Base-by-base conservation (phyloP, 2,329 filamentous ascomycete species). In the Arthrobotrys iridis region DNA sequence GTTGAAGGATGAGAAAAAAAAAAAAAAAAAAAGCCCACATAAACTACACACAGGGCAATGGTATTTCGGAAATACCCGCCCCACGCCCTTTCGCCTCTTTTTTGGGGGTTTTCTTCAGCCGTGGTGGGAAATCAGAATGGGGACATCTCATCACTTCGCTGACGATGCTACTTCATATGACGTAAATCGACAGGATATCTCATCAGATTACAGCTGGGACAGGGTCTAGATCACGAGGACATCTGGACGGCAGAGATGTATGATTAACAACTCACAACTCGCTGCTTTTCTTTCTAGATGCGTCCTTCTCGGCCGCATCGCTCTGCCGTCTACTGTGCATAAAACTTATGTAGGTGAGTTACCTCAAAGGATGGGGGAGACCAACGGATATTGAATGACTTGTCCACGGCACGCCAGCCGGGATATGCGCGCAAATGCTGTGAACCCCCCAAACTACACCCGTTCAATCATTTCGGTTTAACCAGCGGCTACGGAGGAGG, bases 71-170 rank as follows among this genome's bases (percentile, higher is more conserved):
- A 45, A 55, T 70, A 70, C 13, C 65, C 65, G 65, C 40, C 26
- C 24, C 20, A 43, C 15, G 18, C 24, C 26, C 2, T 58, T 46
- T 22, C 28, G 50, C 50, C 4, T 55, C 10, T 4, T 10, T 22
- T 33, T 55, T 20, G n/a, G 48, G 48, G 28, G 50, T 1, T 24
- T 18, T 2, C n/a, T 4, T 52, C 3, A 33, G 20, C 46, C 46
- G 35, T 52, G 46, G 46, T 7, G 22, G 35, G n/a, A 43, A 43
- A 43, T 52, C n/a, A n/a, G n/a, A n/a, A n/a, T n/a, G n/a, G 4
- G 63, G 57, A 67, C 71, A 75, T 75, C 63, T 75, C 71, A 75
- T 75, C 71, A 75, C 63, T 58, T 33, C 24, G 63, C 37, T 45
- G 33, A 33, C 55, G 60, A 30, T 73, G 60, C n/a, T 59, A 73